Evolutionary conservation across 1,284 basidiomycete species (phyloP).

Genomic region (Cutaneotrichosporon curvatum): DNA sequence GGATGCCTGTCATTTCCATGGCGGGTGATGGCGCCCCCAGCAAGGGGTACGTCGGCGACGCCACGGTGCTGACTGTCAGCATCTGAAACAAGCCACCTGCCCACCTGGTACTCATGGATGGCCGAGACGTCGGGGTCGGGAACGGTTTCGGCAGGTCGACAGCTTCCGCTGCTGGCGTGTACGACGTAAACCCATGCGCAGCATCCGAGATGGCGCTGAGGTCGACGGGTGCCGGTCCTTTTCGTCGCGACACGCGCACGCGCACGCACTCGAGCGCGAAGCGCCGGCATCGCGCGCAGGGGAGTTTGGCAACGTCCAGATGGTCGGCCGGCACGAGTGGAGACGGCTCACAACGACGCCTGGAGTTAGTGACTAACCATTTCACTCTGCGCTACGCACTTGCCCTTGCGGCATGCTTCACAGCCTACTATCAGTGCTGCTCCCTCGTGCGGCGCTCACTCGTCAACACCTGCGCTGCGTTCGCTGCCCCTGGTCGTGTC

Average conservation of each 20-base stretch:
- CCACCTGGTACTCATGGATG: no score
- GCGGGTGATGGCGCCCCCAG: conserved; percentile 8
- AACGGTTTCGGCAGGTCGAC: neutral
- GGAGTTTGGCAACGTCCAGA: conserved; percentile 36
- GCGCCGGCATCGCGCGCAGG: conserved; percentile 37
- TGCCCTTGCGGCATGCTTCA: conserved; percentile 32
- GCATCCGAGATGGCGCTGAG: conserved; percentile 32
- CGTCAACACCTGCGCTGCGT: conserved; percentile 2
- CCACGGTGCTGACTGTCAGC: no score
- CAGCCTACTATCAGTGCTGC: conserved; percentile 18
- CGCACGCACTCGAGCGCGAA: conserved; percentile 39
- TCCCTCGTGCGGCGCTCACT: conserved; percentile 1
- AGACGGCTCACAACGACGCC: conserved; percentile 39
- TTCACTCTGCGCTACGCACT: conserved; percentile 17
- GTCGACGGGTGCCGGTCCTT: conserved; percentile 37
- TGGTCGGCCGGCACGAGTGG: conserved; percentile 37
- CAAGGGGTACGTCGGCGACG: conserved; percentile 7
- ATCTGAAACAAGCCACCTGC: no score
- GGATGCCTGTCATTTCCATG: conserved; percentile 9
- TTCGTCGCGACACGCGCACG: conserved; percentile 28
- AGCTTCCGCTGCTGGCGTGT: no score
- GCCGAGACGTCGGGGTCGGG: neutral
- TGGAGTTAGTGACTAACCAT: conserved; percentile 19
- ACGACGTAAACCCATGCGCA: conserved; percentile 18
- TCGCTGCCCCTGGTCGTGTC: neutral